Conservation (phyloP, 2,329 filamentous ascomycete genomes). For the Hypoxylon sp. region DNA sequence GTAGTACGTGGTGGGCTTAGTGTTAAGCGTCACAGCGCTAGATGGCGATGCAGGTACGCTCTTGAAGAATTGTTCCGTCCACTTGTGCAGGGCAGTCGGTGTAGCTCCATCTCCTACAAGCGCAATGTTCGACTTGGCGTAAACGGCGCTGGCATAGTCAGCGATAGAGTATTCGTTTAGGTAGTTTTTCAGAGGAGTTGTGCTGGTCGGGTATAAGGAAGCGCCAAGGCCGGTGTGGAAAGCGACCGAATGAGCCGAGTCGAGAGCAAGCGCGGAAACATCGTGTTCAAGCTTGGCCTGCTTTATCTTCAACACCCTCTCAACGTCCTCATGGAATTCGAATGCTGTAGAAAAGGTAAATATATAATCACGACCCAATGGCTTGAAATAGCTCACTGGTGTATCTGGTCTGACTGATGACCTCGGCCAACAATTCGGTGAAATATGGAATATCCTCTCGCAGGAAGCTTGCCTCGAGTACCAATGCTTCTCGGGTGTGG, state of each 20-base stretch:
- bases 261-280: conserved; percentile 78
- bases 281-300: conserved; percentile 80
- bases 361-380: conserved; percentile 32
- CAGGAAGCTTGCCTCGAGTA: conserved; percentile 95
- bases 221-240: conserved; percentile 85
- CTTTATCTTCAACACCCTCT: conserved; percentile 80
- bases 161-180: conserved; percentile 81
- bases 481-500: conserved; percentile 93
- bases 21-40: conserved; percentile 69
- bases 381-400: conserved; percentile 68
- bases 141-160: conserved; percentile 83
- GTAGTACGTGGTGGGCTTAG: conserved; percentile 84
- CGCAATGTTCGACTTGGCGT: conserved; percentile 91
- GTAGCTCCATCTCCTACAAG: conserved; percentile 91
- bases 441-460: conserved; percentile 98
- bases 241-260: conserved; percentile 77
- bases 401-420: conserved; percentile 90
- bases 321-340: conserved; percentile 91
- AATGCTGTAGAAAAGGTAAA: conserved; percentile 71
- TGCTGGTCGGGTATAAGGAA: conserved; percentile 79
- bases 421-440: conserved; percentile 93
- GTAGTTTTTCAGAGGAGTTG: conserved; percentile 83
- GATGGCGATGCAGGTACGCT: conserved; percentile 70
- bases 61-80: conserved; percentile 94
- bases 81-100: conserved; percentile 83